These are phyloP conservation scores for Ceratocystis diversiconidia DNA, from an alignment of 2,329 filamentous ascomycete genomes.

Conservation along the genomic window DNA sequence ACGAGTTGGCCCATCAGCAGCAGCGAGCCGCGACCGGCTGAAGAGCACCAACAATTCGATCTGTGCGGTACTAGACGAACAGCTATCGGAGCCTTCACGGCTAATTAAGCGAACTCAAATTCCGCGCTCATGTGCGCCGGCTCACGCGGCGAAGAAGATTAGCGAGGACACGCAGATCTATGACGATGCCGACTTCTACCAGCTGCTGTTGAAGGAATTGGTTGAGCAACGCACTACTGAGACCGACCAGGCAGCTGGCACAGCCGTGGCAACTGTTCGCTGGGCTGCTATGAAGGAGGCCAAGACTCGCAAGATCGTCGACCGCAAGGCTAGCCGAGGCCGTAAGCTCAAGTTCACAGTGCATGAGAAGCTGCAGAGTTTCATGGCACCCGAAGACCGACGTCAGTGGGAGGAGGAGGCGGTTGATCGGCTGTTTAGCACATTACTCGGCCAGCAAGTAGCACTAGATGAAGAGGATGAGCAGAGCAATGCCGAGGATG, in stretches of 20 bases:
- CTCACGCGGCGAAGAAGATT: constrained; percentile 46
- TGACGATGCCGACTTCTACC: constrained; percentile 92
- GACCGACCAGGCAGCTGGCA: constrained; percentile 37
- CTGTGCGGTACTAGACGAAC: constrained; percentile 52
- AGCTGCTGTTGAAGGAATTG: constrained; percentile 79
- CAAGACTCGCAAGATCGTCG: constrained; percentile 70
- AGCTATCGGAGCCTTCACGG: constrained; percentile 51
- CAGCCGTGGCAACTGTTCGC: constrained; percentile 46
- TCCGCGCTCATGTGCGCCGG: constrained; percentile 62
- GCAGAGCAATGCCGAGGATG: constrained; percentile 37
- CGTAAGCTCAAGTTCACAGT: constrained; percentile 88
- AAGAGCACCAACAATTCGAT: constrained; percentile 37
- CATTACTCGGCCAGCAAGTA: constrained; percentile 57
- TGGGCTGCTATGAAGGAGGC: constrained; percentile 56
- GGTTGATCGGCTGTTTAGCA: constrained; percentile 62
- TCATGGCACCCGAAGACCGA: constrained; percentile 85
- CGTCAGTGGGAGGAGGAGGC: constrained; percentile 67
- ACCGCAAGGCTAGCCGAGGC: constrained; percentile 90
- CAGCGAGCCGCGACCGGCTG: constrained; percentile 20
- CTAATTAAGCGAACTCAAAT: constrained; percentile 54
- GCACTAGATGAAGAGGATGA: constrained; percentile 45
- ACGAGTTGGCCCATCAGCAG: constrained; percentile 44
- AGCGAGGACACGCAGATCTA: constrained; percentile 54
- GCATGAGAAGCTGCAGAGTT: constrained; percentile 94
- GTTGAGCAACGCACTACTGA: constrained; percentile 76